phyloP scores from a whole-genome alignment of 441 rosid genomes.

The Gossypium aridum region DNA sequence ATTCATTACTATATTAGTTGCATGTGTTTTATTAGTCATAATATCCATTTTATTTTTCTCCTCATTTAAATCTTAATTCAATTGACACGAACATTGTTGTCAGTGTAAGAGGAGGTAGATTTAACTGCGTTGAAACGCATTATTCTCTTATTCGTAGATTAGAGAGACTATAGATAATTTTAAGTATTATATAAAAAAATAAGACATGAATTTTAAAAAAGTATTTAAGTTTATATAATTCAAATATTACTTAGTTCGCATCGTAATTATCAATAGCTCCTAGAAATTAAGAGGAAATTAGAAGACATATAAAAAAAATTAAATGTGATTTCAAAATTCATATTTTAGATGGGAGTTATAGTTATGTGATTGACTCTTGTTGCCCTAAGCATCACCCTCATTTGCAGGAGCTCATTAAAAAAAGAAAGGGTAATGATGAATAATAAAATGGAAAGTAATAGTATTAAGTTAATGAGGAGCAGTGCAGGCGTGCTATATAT shows the following conservation, averaged over 20 bases:
- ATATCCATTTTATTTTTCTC: too few species aligned
- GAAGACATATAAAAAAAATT: not conserved
- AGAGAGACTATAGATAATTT: too few species aligned
- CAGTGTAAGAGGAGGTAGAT: too few species aligned
- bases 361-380: not conserved
- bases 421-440: not conserved
- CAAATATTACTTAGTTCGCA: not conserved
- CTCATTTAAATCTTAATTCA: too few species aligned
- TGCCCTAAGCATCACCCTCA: not conserved
- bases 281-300: not conserved
- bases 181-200: too few species aligned
- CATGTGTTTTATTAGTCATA: too few species aligned
- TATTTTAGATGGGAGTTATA: not conserved
- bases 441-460: not conserved
- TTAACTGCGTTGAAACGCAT: too few species aligned
- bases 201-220: too few species aligned
- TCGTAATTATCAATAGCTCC: not conserved
- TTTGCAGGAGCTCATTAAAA: not conserved
- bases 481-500: not conserved
- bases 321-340: not conserved
- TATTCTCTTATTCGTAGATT: too few species aligned
- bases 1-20: too few species aligned
- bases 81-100: not conserved
- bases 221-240: too few species aligned
- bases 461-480: not conserved